A percentile compares a stretch with the other conserved stretches of the same genome.
Evolutionary conservation across 768 basidiomycete genomes (phyloP).

Genomic region (Symmetrospora coprosmae): DNA sequence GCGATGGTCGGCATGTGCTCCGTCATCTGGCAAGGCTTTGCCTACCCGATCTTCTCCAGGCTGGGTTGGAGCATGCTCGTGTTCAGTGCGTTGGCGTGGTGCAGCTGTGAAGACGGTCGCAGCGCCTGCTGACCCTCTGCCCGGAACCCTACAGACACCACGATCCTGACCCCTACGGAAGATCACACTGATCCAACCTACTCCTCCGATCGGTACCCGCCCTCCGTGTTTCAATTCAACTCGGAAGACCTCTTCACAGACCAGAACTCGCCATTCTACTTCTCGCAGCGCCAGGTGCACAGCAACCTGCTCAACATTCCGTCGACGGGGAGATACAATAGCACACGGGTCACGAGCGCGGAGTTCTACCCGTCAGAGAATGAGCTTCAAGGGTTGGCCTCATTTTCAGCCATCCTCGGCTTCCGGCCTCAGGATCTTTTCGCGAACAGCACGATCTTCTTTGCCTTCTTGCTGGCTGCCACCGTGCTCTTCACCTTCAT

Average conservation of each 20-base stretch:
- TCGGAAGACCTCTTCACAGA: conserved; percentile 42
- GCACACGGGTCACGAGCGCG: neutral
- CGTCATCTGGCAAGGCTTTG: conserved; percentile 83
- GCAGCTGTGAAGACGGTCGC: too few relatives aligned
- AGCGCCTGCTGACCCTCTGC: neutral
- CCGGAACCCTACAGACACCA: neutral
- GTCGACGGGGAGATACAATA: conserved; percentile 4
- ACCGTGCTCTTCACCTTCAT: conserved; percentile 42
- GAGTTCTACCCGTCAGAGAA: conserved; percentile 1
- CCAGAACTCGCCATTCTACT: conserved; percentile 55
- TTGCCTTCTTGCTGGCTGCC: conserved; percentile 54
- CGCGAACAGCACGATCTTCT: conserved; percentile 68
- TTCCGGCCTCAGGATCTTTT: conserved; percentile 68
- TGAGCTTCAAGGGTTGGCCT: conserved; percentile 53
- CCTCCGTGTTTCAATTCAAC: conserved; percentile 1
- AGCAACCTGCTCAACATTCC: conserved; percentile 53
- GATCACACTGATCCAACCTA: conserved; percentile 9
- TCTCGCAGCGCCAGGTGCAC: conserved; percentile 49
- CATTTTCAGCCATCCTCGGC: conserved; percentile 73
- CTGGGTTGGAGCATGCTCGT: neutral
- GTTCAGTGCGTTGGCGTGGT: neutral
- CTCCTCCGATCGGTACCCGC: neutral
- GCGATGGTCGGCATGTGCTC: conserved; percentile 77
- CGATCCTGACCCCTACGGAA: neutral
- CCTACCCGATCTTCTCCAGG: conserved; percentile 49